Percentiles rank a stretch among this genome's conserved stretches.
Evolutionary conservation across 2,329 filamentous ascomycete species (phyloP).

Genomic region (Shiraia sp.): DNA sequence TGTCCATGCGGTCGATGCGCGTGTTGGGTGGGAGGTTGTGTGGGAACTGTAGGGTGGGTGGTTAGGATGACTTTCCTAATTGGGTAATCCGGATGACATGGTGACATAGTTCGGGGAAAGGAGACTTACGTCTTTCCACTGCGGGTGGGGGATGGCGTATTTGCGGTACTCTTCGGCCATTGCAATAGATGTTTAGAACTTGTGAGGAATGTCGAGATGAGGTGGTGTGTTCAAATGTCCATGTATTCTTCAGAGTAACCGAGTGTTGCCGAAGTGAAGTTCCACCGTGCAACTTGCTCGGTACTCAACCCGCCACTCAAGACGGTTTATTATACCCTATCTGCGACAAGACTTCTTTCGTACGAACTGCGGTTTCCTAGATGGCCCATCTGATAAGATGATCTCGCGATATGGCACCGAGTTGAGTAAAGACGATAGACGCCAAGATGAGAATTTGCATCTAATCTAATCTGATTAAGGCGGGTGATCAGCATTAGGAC

Average conservation of each 20-base stretch:
- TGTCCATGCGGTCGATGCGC: conserved; percentile 1
- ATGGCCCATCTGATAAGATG: neutral
- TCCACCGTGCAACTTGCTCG: neutral
- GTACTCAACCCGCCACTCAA: neutral
- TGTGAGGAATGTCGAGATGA: too few species aligned
- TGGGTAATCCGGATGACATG: neutral
- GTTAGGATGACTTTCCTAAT: neutral
- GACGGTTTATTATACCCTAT: neutral
- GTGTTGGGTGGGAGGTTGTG: conserved; percentile 5
- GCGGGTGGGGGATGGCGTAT: conserved; percentile 4
- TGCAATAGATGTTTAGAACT: neutral
- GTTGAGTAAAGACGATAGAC: too few species aligned
- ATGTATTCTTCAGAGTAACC: too few species aligned
- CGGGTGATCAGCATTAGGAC: too few species aligned
- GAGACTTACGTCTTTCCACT: conserved; percentile 8
- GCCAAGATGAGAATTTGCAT: too few species aligned
- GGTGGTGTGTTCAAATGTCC: too few species aligned
- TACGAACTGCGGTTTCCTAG: neutral
- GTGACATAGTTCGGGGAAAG: neutral
- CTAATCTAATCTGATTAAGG: too few species aligned
- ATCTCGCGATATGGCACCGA: neutral
- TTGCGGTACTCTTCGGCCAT: conserved; percentile 10
- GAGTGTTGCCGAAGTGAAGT: too few species aligned
- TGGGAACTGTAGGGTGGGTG: conserved; percentile 1
- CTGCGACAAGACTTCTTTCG: neutral